Evolutionary conservation across 2,329 filamentous ascomycete species (phyloP).

Genomic region (Colletotrichum tofieldiae): DNA sequence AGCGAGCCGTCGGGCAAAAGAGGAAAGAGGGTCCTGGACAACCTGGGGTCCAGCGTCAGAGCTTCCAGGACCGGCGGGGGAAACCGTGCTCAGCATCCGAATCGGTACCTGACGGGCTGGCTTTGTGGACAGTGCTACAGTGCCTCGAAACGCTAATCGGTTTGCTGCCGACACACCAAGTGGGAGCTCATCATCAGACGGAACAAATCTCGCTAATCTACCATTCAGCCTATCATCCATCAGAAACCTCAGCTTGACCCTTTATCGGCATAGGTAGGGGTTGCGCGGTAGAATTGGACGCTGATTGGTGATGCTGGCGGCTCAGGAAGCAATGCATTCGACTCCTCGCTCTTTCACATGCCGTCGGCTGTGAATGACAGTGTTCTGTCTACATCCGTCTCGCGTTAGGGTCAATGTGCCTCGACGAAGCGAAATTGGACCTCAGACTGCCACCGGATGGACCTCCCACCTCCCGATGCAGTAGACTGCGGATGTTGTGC

Average conservation of each 20-base stretch:
- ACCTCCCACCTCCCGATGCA: constrained; percentile 10
- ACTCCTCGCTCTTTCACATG: not conserved
- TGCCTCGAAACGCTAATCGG: constrained; percentile 18
- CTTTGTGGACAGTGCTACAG: not conserved
- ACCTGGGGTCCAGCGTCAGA: constrained; percentile 24
- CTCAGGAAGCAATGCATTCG: no score
- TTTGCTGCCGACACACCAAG: not conserved
- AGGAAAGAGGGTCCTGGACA: constrained; percentile 14
- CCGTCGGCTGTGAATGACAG: not conserved
- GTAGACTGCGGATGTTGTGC: constrained; percentile 9
- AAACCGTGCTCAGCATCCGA: constrained; percentile 5
- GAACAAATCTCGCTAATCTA: constrained; percentile 31
- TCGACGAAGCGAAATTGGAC: no score
- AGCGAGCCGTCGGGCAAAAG: constrained; percentile 1
- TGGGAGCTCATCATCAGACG: constrained; percentile 18
- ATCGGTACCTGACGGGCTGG: not conserved
- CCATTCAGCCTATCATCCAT: not conserved
- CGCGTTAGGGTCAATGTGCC: not conserved
- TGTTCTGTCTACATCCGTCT: not conserved
- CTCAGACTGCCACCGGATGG: not conserved
- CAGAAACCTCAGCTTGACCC: not conserved
- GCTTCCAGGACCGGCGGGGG: constrained; percentile 29
- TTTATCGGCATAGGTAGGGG: not conserved
- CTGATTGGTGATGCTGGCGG: not conserved
- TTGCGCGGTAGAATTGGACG: not conserved